These are phyloP conservation scores for Monotropa hypopitys DNA, from an alignment of 179 eudicot genomes.

Conservation along the genomic window DNA sequence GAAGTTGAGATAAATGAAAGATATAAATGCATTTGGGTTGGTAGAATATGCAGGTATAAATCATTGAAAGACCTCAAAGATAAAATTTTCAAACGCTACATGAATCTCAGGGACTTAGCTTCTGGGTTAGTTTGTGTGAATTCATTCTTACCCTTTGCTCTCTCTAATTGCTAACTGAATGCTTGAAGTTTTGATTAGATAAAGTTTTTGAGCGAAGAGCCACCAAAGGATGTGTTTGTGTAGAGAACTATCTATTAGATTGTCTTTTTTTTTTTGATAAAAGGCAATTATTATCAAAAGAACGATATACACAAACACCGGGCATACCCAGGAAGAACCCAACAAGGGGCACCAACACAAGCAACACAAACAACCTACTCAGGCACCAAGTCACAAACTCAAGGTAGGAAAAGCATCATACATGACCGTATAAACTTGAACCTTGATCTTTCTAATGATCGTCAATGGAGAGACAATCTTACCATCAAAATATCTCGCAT, in stretches of 20 bases:
- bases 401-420: no score
- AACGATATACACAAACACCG: no score
- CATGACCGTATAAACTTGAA: no score
- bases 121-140: slow-evolving; percentile 51
- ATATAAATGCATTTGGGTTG: not conserved
- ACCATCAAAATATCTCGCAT: no score
- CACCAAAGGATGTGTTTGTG: not conserved
- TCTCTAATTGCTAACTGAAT: not conserved
- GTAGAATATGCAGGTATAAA: slow-evolving; percentile 49
- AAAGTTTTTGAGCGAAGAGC: not conserved
- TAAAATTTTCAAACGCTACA: slow-evolving; percentile 44
- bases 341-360: no score
- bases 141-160: not conserved
- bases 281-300: no score
- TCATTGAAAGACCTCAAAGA: slow-evolving; percentile 68
- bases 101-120: slow-evolving; percentile 58
- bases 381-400: no score
- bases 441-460: no score
- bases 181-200: not conserved
- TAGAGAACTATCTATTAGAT: not conserved
- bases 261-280: not conserved
- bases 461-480: no score
- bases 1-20: not conserved
- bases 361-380: no score
- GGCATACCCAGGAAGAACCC: no score